phyloP scores from a whole-genome alignment of 768 basidiomycete genomes.

The Leccinum uliginosum region DNA sequence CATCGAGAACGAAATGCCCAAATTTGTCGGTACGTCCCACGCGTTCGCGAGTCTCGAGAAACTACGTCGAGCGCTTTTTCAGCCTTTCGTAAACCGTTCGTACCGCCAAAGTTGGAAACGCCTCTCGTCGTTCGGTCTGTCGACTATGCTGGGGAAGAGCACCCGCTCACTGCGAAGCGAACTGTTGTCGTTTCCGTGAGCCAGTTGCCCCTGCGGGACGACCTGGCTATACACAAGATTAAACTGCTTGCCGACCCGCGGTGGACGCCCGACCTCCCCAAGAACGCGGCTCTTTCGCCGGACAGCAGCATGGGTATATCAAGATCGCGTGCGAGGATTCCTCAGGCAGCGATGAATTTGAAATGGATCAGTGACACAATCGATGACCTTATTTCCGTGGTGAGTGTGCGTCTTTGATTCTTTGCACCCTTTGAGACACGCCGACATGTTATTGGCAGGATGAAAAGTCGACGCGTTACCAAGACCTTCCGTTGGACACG shows the following conservation, averaged over 20 bases:
- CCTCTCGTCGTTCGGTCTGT: constrained; percentile 72
- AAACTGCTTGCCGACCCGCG: constrained; percentile 86
- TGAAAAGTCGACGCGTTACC: constrained; percentile 41
- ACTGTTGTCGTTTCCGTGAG: constrained; percentile 75
- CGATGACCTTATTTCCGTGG: constrained; percentile 71
- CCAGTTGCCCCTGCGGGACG: constrained; percentile 58
- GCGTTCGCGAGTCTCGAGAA: constrained; percentile 3
- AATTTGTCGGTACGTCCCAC: constrained; percentile 64
- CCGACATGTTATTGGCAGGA: constrained; percentile 21
- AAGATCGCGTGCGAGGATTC: constrained; percentile 90
- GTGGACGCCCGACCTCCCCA: constrained; percentile 74
- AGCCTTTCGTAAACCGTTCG: constrained; percentile 83
- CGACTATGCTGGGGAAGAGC: constrained; percentile 72
- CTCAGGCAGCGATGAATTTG: constrained; percentile 78
- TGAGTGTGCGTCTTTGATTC: constrained; percentile 62
- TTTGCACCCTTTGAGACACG: constrained; percentile 3
- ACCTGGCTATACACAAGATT: constrained; percentile 74
- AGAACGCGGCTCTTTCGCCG: constrained; percentile 54
- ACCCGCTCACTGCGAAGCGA: constrained; percentile 69
- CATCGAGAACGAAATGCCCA: constrained; percentile 86
- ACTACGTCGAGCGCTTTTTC: constrained; percentile 4
- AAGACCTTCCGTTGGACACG: constrained; percentile 73
- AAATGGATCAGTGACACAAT: constrained; percentile 92
- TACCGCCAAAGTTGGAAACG: constrained; percentile 52
- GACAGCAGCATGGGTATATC: constrained; percentile 71